A percentile compares a stretch with the other conserved stretches of the same genome.
phyloP scores from a whole-genome alignment of 2,329 filamentous ascomycete genomes.

The Oidium heveae region DNA sequence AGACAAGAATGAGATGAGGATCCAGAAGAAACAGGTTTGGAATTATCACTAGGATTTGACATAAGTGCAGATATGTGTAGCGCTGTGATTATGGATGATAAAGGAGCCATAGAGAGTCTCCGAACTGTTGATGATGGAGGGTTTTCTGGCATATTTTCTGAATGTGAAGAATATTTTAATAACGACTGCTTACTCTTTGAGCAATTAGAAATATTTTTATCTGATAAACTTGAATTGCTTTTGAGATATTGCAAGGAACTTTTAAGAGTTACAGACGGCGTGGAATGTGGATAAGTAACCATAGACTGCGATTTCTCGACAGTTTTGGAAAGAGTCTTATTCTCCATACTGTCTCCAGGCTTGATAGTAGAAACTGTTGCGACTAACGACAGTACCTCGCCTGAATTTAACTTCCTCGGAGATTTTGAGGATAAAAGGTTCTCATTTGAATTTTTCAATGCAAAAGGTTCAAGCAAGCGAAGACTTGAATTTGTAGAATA shows the following conservation, averaged over 20 bases:
- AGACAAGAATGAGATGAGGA: constrained; percentile 24
- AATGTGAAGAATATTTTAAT: constrained; percentile 10
- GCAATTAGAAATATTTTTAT: constrained; percentile 12
- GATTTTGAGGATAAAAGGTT: constrained; percentile 5
- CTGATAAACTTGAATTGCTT: constrained; percentile 16
- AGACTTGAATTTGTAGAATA: constrained; percentile 24
- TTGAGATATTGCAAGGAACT: constrained; percentile 20
- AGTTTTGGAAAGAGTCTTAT: constrained; percentile 6
- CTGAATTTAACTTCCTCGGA: constrained; percentile 6
- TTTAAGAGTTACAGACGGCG: constrained; percentile 27
- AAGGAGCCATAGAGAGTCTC: constrained; percentile 26
- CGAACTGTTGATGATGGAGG: constrained; percentile 18
- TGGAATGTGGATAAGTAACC: constrained; percentile 24
- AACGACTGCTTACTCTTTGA: constrained; percentile 6
- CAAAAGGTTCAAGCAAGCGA: constrained; percentile 12
- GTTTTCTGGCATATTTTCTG: constrained; percentile 21
- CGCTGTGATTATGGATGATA: constrained; percentile 41
- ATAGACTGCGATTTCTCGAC: constrained; percentile 7
- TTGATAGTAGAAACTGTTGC: constrained; percentile 9
- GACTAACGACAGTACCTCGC: constrained; percentile 8
- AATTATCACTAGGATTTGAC: constrained; percentile 36
- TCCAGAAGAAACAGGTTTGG: constrained; percentile 23
- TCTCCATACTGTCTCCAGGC: constrained; percentile 8
- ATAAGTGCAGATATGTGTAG: constrained; percentile 26
- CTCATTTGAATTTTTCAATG: constrained; percentile 6